Conservation (phyloP, 176 grass and related monocot species). For the Oryza rufipogon region DNA sequence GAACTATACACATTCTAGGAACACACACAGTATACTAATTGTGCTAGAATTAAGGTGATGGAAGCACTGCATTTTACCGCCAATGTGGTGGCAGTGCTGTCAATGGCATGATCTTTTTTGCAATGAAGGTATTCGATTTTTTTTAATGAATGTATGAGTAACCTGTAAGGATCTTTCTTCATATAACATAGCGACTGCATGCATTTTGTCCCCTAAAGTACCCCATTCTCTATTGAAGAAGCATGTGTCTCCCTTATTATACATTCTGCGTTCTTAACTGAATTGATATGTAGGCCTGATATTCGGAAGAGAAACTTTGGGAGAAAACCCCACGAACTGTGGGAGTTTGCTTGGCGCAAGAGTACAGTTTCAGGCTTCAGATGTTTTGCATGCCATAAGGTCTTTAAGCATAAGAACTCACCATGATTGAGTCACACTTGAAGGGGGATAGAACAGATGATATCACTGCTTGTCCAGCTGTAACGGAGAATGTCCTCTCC, state of each 20-base stretch:
- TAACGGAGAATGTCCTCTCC: background rate
- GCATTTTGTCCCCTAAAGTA: background rate
- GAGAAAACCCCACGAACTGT: background rate
- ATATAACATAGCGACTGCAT: background rate
- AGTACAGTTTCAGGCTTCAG: background rate
- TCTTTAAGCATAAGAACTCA: background rate
- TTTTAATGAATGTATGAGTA: background rate
- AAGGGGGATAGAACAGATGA: background rate
- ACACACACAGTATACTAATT: background rate
- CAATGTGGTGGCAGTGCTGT: background rate
- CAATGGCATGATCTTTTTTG: background rate
- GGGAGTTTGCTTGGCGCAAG: background rate
- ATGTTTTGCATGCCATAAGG: background rate
- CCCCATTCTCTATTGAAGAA: background rate
- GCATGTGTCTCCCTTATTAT: background rate
- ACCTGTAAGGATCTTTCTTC: background rate
- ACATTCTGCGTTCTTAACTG: background rate
- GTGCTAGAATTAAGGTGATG: background rate
- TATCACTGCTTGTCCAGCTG: background rate
- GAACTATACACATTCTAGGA: background rate
- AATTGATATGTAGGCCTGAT: background rate
- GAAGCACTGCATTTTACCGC: background rate
- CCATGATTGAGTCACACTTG: background rate
- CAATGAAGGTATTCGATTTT: background rate
- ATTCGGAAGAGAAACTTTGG: background rate